Base-by-base conservation (phyloP, 805 yeast genomes). In the Hanseniaspora clermontiae region DNA sequence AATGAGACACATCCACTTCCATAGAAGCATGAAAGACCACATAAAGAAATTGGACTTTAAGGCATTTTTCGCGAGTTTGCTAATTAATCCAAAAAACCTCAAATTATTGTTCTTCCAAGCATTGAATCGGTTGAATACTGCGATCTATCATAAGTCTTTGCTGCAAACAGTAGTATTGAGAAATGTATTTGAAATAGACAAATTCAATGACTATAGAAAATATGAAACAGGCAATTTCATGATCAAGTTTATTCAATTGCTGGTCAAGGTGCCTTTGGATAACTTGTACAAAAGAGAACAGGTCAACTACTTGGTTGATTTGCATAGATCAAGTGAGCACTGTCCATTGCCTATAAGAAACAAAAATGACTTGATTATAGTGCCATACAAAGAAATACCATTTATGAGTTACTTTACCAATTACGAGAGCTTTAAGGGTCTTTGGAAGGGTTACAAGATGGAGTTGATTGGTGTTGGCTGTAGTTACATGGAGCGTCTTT, bases 361-460 rank as follows among this genome's bases (percentile, higher is more conserved):
- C 3, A 66, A 71, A 8, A 72, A 73, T 19, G 77, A 79, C 57
- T 60, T 87, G 59, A 77, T 88, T 2, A 53, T 53, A 12, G 50
- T 46, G 1, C 57, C 57, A 7, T 39, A 53, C 34, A 39, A 53
- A 20, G 47, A 53, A 15, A 46, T 53, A 37, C 76, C 85, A 1
- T 63, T 81, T 31, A 79, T 78, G 72, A 73, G 74, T 58, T 68
- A 78, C 6, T 45, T 63, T 63, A 43, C 71, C 47, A 56, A 71
- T 64, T 24, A 37, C 9, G 24, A 32, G 3, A 37, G 31, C 11
- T 49, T 55, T 17, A 69, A 69, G 42, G 74, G 77, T 1, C 67
- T 83, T 29, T 90, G 87, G 75, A 78, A 91, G 61, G 98, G 97
- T 39, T 91, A 97, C 97, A 79, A 87, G 66, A 82, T 88, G 43